Evolutionary conservation across 495 filamentous ascomycete genomes (phyloP), one percentile per base, ranked within the genome.

Genomic region (Stereocaulon alpinum): DNA sequence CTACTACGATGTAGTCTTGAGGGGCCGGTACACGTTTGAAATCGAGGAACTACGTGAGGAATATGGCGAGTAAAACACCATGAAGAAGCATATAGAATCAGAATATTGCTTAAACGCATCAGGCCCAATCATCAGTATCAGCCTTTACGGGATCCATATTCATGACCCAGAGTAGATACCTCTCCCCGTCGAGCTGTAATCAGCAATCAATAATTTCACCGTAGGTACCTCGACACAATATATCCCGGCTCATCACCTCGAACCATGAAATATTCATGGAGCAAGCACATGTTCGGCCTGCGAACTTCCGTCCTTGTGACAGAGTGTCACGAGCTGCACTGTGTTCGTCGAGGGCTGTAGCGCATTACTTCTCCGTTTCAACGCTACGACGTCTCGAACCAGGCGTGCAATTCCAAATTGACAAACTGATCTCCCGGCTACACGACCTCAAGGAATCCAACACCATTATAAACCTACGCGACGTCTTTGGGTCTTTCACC

Each of bases 291-390:
- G 14, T 70, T 66, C 24, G 69, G 64, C 12, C 58, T 64, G 0
- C 63, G 65, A 5, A 29, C 27, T 12, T 70, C 73, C 0, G 68
- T 69, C 18, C 73, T 82, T 48, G 70, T 69, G 10, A 82, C 80
- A 4, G 66, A 76, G 20, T 49, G 61, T 40, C 74, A 77, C 58
- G 72, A 78, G 27, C 67, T 75, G 14, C 80, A 82, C 65, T 67
- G 72, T 10, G 59, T 68, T 9, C 72, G 80, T 10, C 75, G 78
- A 29, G 65, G 55, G 70, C 75, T 3, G 44, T 80, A 20, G 74
- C 67, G 40, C 72, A 67, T 30, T 78, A 77, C 66, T 82, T 83
- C 69, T 82, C 78, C 11, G 82, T 75, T 40, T 63, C 63, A 15
- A 72, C 73, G 22, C 68, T 82, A 14, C 40, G 55, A 0, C 63